Evolutionary conservation across 2,329 filamentous ascomycete species (phyloP).

Genomic region (Phialophora expanda): DNA sequence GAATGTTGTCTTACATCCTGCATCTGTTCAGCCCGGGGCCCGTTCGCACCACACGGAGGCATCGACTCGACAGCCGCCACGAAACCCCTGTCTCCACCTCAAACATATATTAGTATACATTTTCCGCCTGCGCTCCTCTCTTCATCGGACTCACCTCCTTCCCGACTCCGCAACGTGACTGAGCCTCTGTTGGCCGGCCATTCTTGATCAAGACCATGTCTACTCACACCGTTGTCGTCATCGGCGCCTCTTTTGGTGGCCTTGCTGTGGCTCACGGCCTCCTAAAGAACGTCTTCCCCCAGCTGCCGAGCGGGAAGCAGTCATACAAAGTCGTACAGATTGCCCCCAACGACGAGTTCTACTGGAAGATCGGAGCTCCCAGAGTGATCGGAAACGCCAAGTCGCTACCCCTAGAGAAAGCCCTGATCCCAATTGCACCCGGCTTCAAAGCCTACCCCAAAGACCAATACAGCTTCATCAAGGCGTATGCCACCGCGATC

Average conservation of each 20-base stretch:
- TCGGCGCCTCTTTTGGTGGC: slow-evolving; percentile 49
- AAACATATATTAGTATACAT: not conserved
- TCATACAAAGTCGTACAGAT: slow-evolving; percentile 61
- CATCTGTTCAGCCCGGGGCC: slow-evolving; percentile 4
- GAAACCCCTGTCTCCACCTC: slow-evolving; percentile 12
- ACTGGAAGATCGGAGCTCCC: slow-evolving; percentile 60
- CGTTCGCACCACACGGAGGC: not conserved
- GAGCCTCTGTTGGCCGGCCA: not conserved
- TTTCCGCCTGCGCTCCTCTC: slow-evolving; percentile 16
- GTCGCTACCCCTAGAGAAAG: slow-evolving; percentile 54
- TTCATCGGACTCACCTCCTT: not conserved
- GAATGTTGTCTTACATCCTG: slow-evolving; percentile 8
- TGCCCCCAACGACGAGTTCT: slow-evolving; percentile 60
- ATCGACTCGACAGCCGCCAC: slow-evolving; percentile 1
- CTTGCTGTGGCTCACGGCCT: slow-evolving; percentile 46
- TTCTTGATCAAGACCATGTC: slow-evolving; percentile 14
- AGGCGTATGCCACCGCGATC: slow-evolving; percentile 56
- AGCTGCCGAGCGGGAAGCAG: slow-evolving; percentile 41
- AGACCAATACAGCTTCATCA: slow-evolving; percentile 57
- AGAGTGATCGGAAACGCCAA: slow-evolving; percentile 57
- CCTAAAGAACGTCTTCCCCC: slow-evolving; percentile 43
- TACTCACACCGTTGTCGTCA: slow-evolving; percentile 43
- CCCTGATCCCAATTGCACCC: slow-evolving; percentile 56
- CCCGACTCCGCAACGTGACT: not conserved
- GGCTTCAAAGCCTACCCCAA: slow-evolving; percentile 58